Base-by-base conservation (phyloP, 768 basidiomycete species). In the Coprinopsis sp. region DNA sequence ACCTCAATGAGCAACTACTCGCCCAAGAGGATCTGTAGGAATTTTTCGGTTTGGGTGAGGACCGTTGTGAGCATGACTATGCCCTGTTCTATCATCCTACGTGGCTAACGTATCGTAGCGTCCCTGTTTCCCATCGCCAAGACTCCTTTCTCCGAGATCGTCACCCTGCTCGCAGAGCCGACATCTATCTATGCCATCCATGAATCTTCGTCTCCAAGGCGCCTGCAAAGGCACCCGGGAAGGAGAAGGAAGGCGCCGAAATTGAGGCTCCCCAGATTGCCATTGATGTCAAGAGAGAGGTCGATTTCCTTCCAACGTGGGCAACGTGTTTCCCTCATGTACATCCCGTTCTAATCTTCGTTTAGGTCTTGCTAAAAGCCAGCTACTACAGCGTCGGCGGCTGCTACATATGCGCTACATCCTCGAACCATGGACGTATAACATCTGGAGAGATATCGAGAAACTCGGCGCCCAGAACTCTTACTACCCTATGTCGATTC, bases 361-460 rank as follows among this genome's bases (percentile, higher is more conserved):
- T 11, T 57, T 47, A 95, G 92, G 93, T 96, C n/a, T 73, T 99
- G 51, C 72, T 97, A 67, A 97, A 97, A 73, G 87, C 93, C 4
- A 93, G 98, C 54, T 96, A 99, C 59, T 99, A 99, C 72, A 94
- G 82, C 65, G 92, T 99, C 64, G 93, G 91, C 51, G 96, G 96
- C 13, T 99, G 96, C 63, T 99, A 99, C n/a, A n/a, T n/a, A n/a
- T n/a, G n/a, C n/a, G n/a, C n/a, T n/a, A 99, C 68, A 96, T 98
- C 64, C 83, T 99, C 49, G 91, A 90, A 61, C 96, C 96, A 1
- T 94, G 92, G 91, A 93, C 92, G 1, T 98, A 89, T 67, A 84
- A 83, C 54, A 92, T 99, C 59, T 98, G 96, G 96, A 92, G 97
- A 63, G 77, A 78, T 49, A 99, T 98, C 74, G 93, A 90, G 68